A percentile compares a stretch with the other conserved stretches of the same genome.
These are phyloP conservation scores for Termitomyces sp. DNA, from an alignment of 768 basidiomycete genomes.

Conservation along the genomic window DNA sequence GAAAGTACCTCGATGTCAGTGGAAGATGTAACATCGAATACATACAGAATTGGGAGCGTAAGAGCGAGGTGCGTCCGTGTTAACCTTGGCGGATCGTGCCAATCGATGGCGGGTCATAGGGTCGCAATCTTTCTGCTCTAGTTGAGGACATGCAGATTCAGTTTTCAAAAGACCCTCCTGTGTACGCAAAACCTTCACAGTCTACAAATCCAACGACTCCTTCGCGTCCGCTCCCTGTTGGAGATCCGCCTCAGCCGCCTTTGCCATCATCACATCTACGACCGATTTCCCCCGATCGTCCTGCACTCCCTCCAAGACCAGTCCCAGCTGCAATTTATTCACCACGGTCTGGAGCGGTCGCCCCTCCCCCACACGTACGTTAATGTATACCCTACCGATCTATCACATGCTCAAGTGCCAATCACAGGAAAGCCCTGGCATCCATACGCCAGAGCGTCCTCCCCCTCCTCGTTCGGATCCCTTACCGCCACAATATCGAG, in stretches of 20 bases:
- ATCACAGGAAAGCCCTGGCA: background rate
- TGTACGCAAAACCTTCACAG: slow-evolving; percentile 76
- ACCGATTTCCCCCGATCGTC: slow-evolving; percentile 19
- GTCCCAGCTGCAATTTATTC: slow-evolving; percentile 8
- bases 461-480: slow-evolving; percentile 7
- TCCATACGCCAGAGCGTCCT: slow-evolving; percentile 1
- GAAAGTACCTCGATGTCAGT: slow-evolving; percentile 74
- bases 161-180: slow-evolving; percentile 85
- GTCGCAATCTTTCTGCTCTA: slow-evolving; percentile 70
- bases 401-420: slow-evolving; percentile 1
- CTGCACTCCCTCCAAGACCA: slow-evolving; percentile 34
- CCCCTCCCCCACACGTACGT: slow-evolving; percentile 12
- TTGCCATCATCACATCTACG: slow-evolving; percentile 17
- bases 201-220: slow-evolving; percentile 7
- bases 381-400: background rate
- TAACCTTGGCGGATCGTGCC: slow-evolving; percentile 6
- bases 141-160: slow-evolving; percentile 74
- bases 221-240: slow-evolving; percentile 9
- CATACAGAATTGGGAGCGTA: slow-evolving; percentile 72
- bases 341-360: background rate
- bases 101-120: slow-evolving; percentile 38
- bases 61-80: slow-evolving; percentile 67
- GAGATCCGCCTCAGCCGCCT: slow-evolving; percentile 32
- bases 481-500: slow-evolving; percentile 13
- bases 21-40: slow-evolving; percentile 72